Conservation (phyloP, 2,329 filamentous ascomycete genomes). For the Bimuria novae-zelandiae region DNA sequence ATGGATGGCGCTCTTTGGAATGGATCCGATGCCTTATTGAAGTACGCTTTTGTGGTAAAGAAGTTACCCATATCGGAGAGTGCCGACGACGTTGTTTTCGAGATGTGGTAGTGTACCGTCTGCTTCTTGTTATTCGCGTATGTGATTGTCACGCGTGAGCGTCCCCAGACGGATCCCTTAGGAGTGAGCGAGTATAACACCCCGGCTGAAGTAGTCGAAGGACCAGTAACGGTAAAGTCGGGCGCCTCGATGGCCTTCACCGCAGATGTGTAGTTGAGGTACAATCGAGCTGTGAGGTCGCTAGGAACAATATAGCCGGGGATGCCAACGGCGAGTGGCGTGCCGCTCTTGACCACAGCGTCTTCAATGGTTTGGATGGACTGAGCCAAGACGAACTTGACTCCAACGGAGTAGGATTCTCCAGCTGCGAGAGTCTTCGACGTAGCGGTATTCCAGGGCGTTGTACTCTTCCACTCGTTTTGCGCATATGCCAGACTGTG, state of each 20-base stretch:
- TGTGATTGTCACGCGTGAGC: slow-evolving; percentile 53
- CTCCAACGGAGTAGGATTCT: slow-evolving; percentile 53
- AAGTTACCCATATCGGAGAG: slow-evolving; percentile 58
- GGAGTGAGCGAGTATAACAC: slow-evolving; percentile 51
- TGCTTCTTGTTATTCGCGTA: slow-evolving; percentile 57
- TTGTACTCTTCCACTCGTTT: slow-evolving; percentile 57
- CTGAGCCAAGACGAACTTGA: slow-evolving; percentile 56
- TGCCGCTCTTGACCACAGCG: slow-evolving; percentile 49
- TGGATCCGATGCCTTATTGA: slow-evolving; percentile 56
- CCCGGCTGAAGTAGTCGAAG: slow-evolving; percentile 28
- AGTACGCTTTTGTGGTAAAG: slow-evolving; percentile 60
- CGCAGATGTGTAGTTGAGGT: slow-evolving; percentile 48
- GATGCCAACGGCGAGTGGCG: slow-evolving; percentile 57
- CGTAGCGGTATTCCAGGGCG: slow-evolving; percentile 62
- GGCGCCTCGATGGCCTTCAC: slow-evolving; percentile 48
- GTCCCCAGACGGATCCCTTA: slow-evolving; percentile 53
- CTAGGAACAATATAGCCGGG: slow-evolving; percentile 60
- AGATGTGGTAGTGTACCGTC: slow-evolving; percentile 62
- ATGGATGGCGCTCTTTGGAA: slow-evolving; percentile 61
- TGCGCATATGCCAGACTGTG: slow-evolving; percentile 60
- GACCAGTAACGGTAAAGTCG: slow-evolving; percentile 43
- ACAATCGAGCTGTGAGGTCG: slow-evolving; percentile 54
- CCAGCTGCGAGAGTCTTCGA: slow-evolving; percentile 53
- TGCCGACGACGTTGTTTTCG: slow-evolving; percentile 52
- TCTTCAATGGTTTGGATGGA: slow-evolving; percentile 56